Evolutionary conservation across 2,329 filamentous ascomycete genomes (phyloP).

Genomic region (Aspergillus viridinutans): DNA sequence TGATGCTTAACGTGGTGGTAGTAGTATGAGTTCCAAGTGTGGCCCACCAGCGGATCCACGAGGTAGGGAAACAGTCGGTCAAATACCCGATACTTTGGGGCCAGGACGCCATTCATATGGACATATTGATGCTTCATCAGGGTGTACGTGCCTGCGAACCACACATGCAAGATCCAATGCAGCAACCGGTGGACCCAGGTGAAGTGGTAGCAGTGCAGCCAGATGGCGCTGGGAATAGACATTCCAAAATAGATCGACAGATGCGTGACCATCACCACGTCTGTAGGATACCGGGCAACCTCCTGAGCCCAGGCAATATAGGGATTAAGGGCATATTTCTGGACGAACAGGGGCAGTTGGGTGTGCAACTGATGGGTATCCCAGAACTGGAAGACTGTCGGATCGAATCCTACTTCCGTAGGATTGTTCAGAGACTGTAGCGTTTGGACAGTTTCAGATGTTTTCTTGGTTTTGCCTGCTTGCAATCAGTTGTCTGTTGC

Average conservation of each 20-base stretch:
- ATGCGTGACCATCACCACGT: constrained; percentile 75
- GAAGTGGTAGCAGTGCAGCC: constrained; percentile 61
- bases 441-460: constrained; percentile 36
- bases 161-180: constrained; percentile 63
- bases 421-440: constrained; percentile 50
- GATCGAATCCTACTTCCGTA: constrained; percentile 46
- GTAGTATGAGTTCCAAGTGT: constrained; percentile 81
- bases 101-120: constrained; percentile 68
- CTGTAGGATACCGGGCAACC: constrained; percentile 62
- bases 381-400: constrained; percentile 52
- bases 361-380: constrained; percentile 46
- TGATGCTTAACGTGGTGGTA: constrained; percentile 86
- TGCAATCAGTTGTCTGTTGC: background rate
- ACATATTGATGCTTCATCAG: constrained; percentile 84
- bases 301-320: constrained; percentile 55
- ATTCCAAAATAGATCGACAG: constrained; percentile 67
- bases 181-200: constrained; percentile 62
- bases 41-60: constrained; percentile 71
- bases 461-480: constrained; percentile 8
- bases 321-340: constrained; percentile 52
- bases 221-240: constrained; percentile 63
- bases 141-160: constrained; percentile 70
- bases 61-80: constrained; percentile 69
- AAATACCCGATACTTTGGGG: constrained; percentile 51
- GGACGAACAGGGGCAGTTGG: constrained; percentile 33